A percentile compares a stretch with the other conserved stretches of the same genome.
Conservation (phyloP, 1,139 yeast genomes). For the Candida neerlandica region DNA sequence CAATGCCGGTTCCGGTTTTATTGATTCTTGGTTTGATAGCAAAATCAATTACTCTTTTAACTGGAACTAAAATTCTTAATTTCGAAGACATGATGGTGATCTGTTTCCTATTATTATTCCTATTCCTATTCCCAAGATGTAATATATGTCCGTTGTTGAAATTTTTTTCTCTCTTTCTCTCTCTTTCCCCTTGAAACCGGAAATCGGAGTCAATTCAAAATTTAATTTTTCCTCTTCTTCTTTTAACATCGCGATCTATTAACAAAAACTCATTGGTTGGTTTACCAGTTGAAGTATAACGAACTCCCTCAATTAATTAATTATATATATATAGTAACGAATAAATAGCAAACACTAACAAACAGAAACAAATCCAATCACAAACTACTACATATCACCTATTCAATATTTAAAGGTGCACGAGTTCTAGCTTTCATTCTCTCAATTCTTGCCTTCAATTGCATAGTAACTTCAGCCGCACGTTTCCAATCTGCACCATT, state of each 20-base stretch:
- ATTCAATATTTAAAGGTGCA: slow-evolving; percentile 13
- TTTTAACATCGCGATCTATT: too few species aligned
- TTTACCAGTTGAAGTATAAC: too few species aligned
- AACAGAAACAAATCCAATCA: neutral
- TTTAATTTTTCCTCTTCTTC: neutral
- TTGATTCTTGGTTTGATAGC: slow-evolving; percentile 93
- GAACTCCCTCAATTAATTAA: neutral
- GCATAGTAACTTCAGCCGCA: slow-evolving; percentile 88
- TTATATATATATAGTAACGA: too few species aligned
- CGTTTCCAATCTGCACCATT: slow-evolving; percentile 79
- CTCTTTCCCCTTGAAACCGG: neutral
- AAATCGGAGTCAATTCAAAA: slow-evolving; percentile 1
- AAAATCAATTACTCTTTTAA: slow-evolving; percentile 91
- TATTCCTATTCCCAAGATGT: too few species aligned
- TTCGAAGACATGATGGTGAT: slow-evolving; percentile 43
- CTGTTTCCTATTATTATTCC: too few species aligned
- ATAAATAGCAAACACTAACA: neutral
- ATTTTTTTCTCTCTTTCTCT: slow-evolving; percentile 3
- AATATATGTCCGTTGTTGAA: neutral
- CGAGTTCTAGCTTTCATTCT: slow-evolving; percentile 68
- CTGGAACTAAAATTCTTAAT: slow-evolving; percentile 85
- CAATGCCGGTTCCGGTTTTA: slow-evolving; percentile 82
- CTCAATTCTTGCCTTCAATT: slow-evolving; percentile 82
- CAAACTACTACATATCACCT: neutral
- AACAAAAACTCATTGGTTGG: too few species aligned